phyloP scores from a whole-genome alignment of 108 stramenopile genomes.

The Cylindrotheca fusiformis region DNA sequence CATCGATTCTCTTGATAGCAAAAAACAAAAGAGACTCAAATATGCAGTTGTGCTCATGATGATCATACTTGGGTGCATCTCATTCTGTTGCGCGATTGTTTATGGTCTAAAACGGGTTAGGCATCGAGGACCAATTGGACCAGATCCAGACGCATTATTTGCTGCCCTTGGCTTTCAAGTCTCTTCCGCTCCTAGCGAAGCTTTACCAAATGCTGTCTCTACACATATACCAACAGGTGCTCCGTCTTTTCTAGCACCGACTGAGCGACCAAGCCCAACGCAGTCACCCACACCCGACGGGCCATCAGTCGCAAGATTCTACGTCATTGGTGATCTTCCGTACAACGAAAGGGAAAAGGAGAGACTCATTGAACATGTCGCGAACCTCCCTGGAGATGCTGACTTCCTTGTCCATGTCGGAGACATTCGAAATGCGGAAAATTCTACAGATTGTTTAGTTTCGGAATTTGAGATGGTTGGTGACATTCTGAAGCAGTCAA shows the following conservation, averaged over 20 bases:
- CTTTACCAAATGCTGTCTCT: neutral
- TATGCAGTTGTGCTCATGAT: no score
- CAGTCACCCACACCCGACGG: neutral
- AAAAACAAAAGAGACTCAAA: no score
- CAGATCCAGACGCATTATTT: neutral
- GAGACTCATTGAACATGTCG: conserved; percentile 19
- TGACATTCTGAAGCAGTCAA: conserved; percentile 30
- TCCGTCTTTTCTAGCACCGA: neutral
- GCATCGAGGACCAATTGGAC: neutral
- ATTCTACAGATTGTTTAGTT: conserved; percentile 33
- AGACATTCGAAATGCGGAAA: conserved; percentile 32
- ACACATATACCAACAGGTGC: neutral
- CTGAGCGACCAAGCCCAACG: neutral
- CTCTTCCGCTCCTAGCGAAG: neutral
- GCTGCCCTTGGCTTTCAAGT: neutral
- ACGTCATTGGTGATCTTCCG: conserved; percentile 41
- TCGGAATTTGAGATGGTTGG: conserved; percentile 19
- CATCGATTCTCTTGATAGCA: no score
- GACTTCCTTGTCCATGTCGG: conserved; percentile 55
- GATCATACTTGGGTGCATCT: no score
- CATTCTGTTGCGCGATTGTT: no score
- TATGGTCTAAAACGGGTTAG: no score
- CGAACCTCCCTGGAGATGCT: conserved; percentile 21
- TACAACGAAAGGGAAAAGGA: conserved; percentile 20
- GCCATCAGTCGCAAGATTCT: conserved; percentile 4